Evolutionary conservation across 495 filamentous ascomycete genomes (phyloP).

Genomic region (Endocarpon pusillum): DNA sequence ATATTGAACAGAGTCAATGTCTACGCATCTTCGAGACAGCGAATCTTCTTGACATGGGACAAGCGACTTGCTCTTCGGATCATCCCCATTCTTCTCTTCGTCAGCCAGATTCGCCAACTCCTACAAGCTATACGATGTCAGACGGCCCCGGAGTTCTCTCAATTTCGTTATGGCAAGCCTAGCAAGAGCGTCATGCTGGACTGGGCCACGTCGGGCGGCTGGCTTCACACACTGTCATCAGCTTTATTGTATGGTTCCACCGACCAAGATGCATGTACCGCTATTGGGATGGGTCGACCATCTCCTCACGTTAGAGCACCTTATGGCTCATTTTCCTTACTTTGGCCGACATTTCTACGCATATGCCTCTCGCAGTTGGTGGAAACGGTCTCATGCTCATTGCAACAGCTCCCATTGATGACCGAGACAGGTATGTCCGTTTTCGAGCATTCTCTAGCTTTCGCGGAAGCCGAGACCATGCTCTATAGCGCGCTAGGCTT

Average conservation of each 20-base stretch:
- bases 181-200: slow-evolving; percentile 50
- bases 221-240: slow-evolving; percentile 51
- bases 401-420: slow-evolving; percentile 65
- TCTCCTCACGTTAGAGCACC: slow-evolving; percentile 27
- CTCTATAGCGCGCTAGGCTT: slow-evolving; percentile 59
- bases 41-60: slow-evolving; percentile 52
- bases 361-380: slow-evolving; percentile 76
- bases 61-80: slow-evolving; percentile 57
- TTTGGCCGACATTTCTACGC: slow-evolving; percentile 79
- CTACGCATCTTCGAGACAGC: slow-evolving; percentile 73
- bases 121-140: slow-evolving; percentile 86
- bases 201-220: slow-evolving; percentile 51
- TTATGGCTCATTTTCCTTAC: slow-evolving; percentile 56
- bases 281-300: slow-evolving; percentile 49
- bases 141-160: slow-evolving; percentile 59
- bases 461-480: slow-evolving; percentile 85
- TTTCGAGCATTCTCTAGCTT: slow-evolving; percentile 90
- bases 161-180: slow-evolving; percentile 55
- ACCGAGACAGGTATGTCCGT: slow-evolving; percentile 92
- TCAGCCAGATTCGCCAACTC: slow-evolving; percentile 45
- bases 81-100: slow-evolving; percentile 57
- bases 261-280: slow-evolving; percentile 52
- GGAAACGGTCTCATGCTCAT: slow-evolving; percentile 68
- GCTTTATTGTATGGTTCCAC: slow-evolving; percentile 47
- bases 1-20: slow-evolving; percentile 83